Conservation (phyloP, 805 yeast species). For the Lachancea meyersii region DNA sequence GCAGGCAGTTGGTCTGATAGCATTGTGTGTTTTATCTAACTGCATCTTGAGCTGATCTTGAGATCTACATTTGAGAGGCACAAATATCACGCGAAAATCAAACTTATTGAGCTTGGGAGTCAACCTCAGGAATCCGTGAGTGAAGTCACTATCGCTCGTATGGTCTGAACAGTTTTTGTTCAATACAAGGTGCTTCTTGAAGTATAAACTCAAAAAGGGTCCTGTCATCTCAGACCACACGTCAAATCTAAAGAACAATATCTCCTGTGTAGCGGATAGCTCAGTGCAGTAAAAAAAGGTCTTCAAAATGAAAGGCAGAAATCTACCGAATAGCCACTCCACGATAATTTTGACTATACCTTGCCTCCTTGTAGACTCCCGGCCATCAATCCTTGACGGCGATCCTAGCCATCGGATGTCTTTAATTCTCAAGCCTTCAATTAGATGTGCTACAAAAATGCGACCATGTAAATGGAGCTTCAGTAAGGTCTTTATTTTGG, state of each 20-base stretch:
- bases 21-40: slow-evolving; percentile 32
- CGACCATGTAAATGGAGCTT: slow-evolving; percentile 35
- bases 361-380: not conserved
- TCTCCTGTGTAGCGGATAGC: slow-evolving; percentile 35
- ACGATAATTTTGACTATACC: slow-evolving; percentile 34
- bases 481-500: slow-evolving; percentile 36
- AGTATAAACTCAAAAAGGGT: slow-evolving; percentile 41
- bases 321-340: slow-evolving; percentile 49
- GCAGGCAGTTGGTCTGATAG: slow-evolving; percentile 41
- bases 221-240: slow-evolving; percentile 46
- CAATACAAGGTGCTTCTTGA: slow-evolving; percentile 32
- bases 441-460: slow-evolving; percentile 31
- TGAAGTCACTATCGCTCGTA: slow-evolving; percentile 19
- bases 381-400: slow-evolving; percentile 1
- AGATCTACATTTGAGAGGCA: slow-evolving; percentile 42
- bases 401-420: slow-evolving; percentile 52
- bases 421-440: slow-evolving; percentile 28
- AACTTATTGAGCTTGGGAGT: slow-evolving; percentile 48
- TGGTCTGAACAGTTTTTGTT: slow-evolving; percentile 16
- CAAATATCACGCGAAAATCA: slow-evolving; percentile 55
- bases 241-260: slow-evolving; percentile 50
- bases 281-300: slow-evolving; percentile 67
- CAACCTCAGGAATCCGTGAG: slow-evolving; percentile 42
- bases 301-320: slow-evolving; percentile 43
- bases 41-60: slow-evolving; percentile 33